These are phyloP conservation scores for Didymella pinodella DNA, from an alignment of 2,329 filamentous ascomycete genomes.

Conservation along the genomic window DNA sequence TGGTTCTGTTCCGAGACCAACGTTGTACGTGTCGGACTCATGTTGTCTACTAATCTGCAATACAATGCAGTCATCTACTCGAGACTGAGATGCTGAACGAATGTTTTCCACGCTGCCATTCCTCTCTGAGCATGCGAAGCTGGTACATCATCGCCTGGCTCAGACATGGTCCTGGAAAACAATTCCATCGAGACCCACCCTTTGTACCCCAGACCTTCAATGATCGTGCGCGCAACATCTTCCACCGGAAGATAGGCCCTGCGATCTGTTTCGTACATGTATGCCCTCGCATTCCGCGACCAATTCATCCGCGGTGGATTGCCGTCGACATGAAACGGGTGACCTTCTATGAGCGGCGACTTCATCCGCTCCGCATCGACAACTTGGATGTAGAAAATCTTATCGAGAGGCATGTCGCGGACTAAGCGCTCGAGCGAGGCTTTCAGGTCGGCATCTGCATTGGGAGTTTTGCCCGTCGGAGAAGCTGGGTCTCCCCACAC, in stretches of 20 bases:
- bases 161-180: constrained; percentile 18
- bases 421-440: constrained; percentile 6
- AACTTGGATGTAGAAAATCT: constrained; percentile 17
- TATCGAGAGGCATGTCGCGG: constrained; percentile 6
- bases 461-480: constrained; percentile 11
- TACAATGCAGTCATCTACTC: not conserved
- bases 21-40: not conserved
- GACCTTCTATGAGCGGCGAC: constrained; percentile 1
- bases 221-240: constrained; percentile 7
- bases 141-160: constrained; percentile 8
- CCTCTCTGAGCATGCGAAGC: constrained; percentile 10
- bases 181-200: constrained; percentile 18
- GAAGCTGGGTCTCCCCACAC: constrained; percentile 6
- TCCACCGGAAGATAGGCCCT: constrained; percentile 5
- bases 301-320: constrained; percentile 6
- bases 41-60: not conserved
- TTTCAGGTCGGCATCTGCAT: constrained; percentile 14
- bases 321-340: constrained; percentile 8
- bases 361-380: constrained; percentile 7
- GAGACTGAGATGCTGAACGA: constrained; percentile 7
- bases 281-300: constrained; percentile 3
- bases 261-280: constrained; percentile 8
- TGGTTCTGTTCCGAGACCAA: not conserved
- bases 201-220: constrained; percentile 12
- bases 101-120: constrained; percentile 10